A percentile compares a stretch with the other conserved stretches of the same genome.
These are phyloP conservation scores for Candida anglica DNA, from an alignment of 805 yeast species.

Conservation along the genomic window DNA sequence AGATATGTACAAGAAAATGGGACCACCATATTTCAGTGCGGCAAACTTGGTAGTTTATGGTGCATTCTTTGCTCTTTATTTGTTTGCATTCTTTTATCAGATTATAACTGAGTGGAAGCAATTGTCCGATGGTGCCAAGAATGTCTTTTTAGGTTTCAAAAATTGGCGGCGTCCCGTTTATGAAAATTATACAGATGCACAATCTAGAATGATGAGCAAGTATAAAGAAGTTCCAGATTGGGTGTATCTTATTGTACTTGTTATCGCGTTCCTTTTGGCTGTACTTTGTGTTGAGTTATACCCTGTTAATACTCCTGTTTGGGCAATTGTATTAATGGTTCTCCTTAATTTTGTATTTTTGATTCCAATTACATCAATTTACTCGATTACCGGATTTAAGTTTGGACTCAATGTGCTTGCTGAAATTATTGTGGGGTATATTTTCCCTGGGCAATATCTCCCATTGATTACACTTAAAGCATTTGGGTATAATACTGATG, in stretches of 20 bases:
- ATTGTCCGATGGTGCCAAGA: neutral
- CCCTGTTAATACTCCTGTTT: conserved; percentile 32
- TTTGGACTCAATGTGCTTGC: conserved; percentile 13
- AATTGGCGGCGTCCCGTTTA: conserved; percentile 12
- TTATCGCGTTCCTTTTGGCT: conserved; percentile 12
- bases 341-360: conserved; percentile 17
- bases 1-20: conserved; percentile 15
- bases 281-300: conserved; percentile 41
- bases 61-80: conserved; percentile 22
- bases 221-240: conserved; percentile 13
- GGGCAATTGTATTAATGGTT: conserved; percentile 28
- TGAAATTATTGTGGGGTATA: conserved; percentile 31
- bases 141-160: conserved; percentile 4
- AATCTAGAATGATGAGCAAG: conserved; percentile 52
- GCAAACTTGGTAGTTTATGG: conserved; percentile 24
- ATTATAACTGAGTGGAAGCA: conserved; percentile 8
- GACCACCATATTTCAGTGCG: conserved; percentile 29
- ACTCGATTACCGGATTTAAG: conserved; percentile 10
- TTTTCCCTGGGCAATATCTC: conserved; percentile 41
- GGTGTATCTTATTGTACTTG: conserved; percentile 4
- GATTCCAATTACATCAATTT: conserved; percentile 14
- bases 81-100: conserved; percentile 20
- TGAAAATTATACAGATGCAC: conserved; percentile 40
- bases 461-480: conserved; percentile 19
- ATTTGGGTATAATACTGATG: conserved; percentile 23